Percentiles rank a stretch among this genome's conserved stretches.
phyloP scores from a whole-genome alignment of 352 stramenopile genomes.

The Phytopythium ostracodes region DNA sequence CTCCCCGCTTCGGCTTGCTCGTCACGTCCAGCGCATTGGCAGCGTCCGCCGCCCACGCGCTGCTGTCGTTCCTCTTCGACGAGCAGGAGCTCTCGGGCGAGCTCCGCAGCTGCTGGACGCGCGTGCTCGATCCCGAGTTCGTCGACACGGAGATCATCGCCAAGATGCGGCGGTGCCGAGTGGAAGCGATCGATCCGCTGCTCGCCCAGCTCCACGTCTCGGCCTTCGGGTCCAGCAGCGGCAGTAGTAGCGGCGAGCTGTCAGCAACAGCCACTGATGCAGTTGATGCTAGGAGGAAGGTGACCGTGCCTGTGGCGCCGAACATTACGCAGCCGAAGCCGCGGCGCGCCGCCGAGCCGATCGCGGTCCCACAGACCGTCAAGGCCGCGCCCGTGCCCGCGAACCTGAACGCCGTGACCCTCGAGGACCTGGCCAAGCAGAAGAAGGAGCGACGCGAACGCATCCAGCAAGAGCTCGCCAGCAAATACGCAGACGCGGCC shows the following conservation, averaged over 20 bases:
- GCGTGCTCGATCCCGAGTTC: conserved; percentile 81
- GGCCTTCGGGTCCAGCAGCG: conserved; percentile 43
- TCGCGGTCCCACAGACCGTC: conserved; percentile 73
- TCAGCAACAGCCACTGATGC: not conserved
- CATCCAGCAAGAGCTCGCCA: conserved; percentile 52
- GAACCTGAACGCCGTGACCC: conserved; percentile 40
- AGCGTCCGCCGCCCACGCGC: conserved; percentile 82
- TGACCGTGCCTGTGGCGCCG: conserved; percentile 67
- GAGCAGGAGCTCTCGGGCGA: conserved; percentile 48
- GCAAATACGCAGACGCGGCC: conserved; percentile 70
- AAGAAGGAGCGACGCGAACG: conserved; percentile 45
- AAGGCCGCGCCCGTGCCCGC: conserved; percentile 67
- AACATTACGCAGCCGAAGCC: conserved; percentile 87
- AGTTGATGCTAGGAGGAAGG: conserved; percentile 21
- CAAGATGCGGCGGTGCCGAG: conserved; percentile 48
- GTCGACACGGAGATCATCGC: conserved; percentile 70
- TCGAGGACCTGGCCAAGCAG: conserved; percentile 59
- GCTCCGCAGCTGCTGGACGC: conserved; percentile 77
- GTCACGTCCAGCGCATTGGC: conserved; percentile 48
- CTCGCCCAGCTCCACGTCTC: conserved; percentile 61
- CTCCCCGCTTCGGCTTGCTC: conserved; percentile 54
- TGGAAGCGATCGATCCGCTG: conserved; percentile 26
- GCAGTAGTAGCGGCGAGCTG: not conserved
- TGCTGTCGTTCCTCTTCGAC: conserved; percentile 87
- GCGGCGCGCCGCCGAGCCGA: conserved; percentile 58